These are phyloP conservation scores for Rhynchosporium agropyri DNA, from an alignment of 2,329 filamentous ascomycete species.

Conservation along the genomic window DNA sequence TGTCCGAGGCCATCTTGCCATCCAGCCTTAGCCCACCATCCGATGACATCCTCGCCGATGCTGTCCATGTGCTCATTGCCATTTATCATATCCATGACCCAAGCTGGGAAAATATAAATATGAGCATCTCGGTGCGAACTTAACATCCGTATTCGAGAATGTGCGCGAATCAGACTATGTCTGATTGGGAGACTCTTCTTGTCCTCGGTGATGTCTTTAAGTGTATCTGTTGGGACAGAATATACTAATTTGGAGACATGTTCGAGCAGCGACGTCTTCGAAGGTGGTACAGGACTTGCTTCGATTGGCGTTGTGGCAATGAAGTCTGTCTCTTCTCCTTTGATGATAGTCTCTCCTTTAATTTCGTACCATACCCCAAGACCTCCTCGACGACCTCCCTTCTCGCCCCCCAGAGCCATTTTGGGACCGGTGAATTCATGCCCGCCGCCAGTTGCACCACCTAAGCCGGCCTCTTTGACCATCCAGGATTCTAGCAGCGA, in stretches of 20 bases:
- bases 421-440: slow-evolving; percentile 47
- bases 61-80: slow-evolving; percentile 82
- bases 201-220: slow-evolving; percentile 80
- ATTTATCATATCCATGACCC: slow-evolving; percentile 83
- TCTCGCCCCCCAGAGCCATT: slow-evolving; percentile 56
- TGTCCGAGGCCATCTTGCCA: slow-evolving; percentile 83
- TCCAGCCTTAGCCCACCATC: slow-evolving; percentile 92
- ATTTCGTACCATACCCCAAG: slow-evolving; percentile 92
- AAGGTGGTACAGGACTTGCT: slow-evolving; percentile 57
- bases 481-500: slow-evolving; percentile 90
- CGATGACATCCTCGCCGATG: slow-evolving; percentile 87
- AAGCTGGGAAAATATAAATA: slow-evolving; percentile 90
- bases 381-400: slow-evolving; percentile 70
- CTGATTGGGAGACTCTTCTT: slow-evolving; percentile 74
- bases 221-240: slow-evolving; percentile 83
- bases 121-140: slow-evolving; percentile 88
- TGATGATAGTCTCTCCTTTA: slow-evolving; percentile 73
- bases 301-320: slow-evolving; percentile 75
- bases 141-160: slow-evolving; percentile 77
- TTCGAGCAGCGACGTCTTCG: slow-evolving; percentile 66
- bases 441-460: slow-evolving; percentile 57
- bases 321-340: slow-evolving; percentile 92
- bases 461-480: slow-evolving; percentile 74
- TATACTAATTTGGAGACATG: slow-evolving; percentile 79
- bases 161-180: slow-evolving; percentile 72